Conservation (phyloP, 2,329 filamentous ascomycete genomes). For the Aspergillus sp. region DNA sequence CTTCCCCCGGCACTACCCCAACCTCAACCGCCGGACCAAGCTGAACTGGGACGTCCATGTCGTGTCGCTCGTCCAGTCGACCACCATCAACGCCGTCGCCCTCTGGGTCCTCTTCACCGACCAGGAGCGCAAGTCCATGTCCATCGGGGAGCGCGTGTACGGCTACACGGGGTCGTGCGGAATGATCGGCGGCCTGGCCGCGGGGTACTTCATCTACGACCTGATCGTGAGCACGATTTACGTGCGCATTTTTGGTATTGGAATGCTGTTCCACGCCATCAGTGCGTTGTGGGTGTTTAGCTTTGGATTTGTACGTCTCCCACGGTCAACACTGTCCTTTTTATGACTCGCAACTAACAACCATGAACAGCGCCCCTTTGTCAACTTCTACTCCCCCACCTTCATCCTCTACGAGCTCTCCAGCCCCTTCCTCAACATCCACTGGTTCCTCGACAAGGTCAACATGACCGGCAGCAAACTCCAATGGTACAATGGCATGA, state of each 20-base stretch:
- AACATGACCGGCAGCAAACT: constrained; percentile 60
- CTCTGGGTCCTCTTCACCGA: constrained; percentile 59
- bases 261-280: constrained; percentile 61
- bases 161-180: constrained; percentile 60
- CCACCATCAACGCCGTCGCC: constrained; percentile 54
- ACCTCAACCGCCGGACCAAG: constrained; percentile 54
- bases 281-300: constrained; percentile 60
- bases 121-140: constrained; percentile 54
- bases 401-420: constrained; percentile 69
- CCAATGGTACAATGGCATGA: constrained; percentile 63
- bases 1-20: constrained; percentile 54
- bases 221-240: constrained; percentile 55
- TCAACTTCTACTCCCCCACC: constrained; percentile 62
- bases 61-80: constrained; percentile 60
- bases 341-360: neutral
- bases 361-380: constrained; percentile 55
- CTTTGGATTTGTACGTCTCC: constrained; percentile 59
- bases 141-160: constrained; percentile 53
- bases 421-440: constrained; percentile 64
- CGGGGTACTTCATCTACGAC: constrained; percentile 66
- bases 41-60: constrained; percentile 68
- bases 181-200: constrained; percentile 58
- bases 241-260: constrained; percentile 58
- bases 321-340: neutral
- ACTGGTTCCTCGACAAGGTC: constrained; percentile 69